Evolutionary conservation across 352 stramenopile species (phyloP).

Genomic region (Phytophthora fragariae): DNA sequence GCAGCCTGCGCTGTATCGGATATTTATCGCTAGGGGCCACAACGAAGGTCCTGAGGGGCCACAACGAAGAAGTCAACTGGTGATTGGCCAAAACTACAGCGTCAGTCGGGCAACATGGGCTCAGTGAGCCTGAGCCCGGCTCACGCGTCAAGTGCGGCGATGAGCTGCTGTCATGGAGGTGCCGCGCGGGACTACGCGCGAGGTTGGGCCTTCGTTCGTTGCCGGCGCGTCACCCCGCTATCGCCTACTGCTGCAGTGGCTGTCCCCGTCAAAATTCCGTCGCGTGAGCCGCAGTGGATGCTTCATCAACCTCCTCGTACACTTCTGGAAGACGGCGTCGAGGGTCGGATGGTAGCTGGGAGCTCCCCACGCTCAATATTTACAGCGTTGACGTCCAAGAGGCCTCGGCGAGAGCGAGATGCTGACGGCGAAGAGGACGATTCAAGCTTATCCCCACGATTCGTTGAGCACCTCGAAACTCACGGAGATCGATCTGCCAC

Average conservation of each 20-base stretch:
- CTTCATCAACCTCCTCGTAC: conserved; percentile 14
- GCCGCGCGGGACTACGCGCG: too few relatives aligned
- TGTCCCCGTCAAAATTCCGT: neutral
- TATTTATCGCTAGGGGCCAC: too few relatives aligned
- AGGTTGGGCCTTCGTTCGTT: too few relatives aligned
- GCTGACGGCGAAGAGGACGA: conserved; percentile 11
- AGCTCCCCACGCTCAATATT: conserved; percentile 26
- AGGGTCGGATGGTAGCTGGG: conserved; percentile 24
- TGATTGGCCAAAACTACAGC: too few relatives aligned
- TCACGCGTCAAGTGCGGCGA: too few relatives aligned
- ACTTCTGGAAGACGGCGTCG: conserved; percentile 30
- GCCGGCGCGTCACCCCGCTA: conserved; percentile 1
- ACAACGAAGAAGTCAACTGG: too few relatives aligned
- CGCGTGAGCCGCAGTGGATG: conserved; percentile 17
- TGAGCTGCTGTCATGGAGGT: too few relatives aligned
- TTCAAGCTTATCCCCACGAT: conserved; percentile 23
- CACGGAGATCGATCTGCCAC: conserved; percentile 23
- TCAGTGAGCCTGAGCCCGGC: too few relatives aligned
- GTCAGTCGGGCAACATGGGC: too few relatives aligned
- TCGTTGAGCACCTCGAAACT: conserved; percentile 27
- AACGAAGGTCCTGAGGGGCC: too few relatives aligned
- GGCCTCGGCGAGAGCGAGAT: conserved; percentile 16
- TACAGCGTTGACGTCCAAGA: conserved; percentile 15
- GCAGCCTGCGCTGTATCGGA: neutral
- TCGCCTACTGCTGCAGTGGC: neutral